Evolutionary conservation across 2,329 filamentous ascomycete species (phyloP), one percentile per base, ranked within the genome.

Genomic region (Aspergillus neoniger): DNA sequence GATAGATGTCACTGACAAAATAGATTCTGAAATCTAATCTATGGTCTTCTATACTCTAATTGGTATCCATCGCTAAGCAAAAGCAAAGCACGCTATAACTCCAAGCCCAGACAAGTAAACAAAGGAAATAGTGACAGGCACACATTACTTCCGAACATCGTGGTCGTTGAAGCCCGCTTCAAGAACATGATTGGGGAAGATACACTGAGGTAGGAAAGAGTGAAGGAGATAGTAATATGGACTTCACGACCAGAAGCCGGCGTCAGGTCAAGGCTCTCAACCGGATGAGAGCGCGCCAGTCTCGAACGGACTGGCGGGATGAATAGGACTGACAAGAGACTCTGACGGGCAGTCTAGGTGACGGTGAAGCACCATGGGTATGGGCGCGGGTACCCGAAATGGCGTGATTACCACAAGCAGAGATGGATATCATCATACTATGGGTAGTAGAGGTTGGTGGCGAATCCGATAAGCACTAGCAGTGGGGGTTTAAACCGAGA

Each of bases 211-310:
- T 36, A 14, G 12, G 32, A 17, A 25, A 44, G 10, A 19, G 23
- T 30, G 25, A 14, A 21, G 25, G 39, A 32, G 47, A 50, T 12
- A 28, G 15, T 30, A 28, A 6, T 17, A 30, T 32, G 15, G 25
- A 14, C 10, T 50, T n/a, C 41, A 21, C 14, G 10, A 43, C 44
- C 44, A 25, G 44, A 49, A 9, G 7, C 41, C 47, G 23, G 25
- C n/a, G 32, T 53, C 12, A 25, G 53, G 25, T 47, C 39, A 21
- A 28, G 43, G 39, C 39, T 55, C 39, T 55, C 53, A 4, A 55
- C 30, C 41, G 53, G 53, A 36, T 30, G 53, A 55, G 39, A 55
- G 53, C 52, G 38, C 52, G 39, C 15, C 15, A 55, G 53, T 47
- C 36, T 25, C 53, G 25, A 19, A 17, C 25, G 53, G 41, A 44